These are phyloP conservation scores for Leccinum subgranulosum DNA, from an alignment of 768 basidiomycete genomes.

Conservation along the genomic window DNA sequence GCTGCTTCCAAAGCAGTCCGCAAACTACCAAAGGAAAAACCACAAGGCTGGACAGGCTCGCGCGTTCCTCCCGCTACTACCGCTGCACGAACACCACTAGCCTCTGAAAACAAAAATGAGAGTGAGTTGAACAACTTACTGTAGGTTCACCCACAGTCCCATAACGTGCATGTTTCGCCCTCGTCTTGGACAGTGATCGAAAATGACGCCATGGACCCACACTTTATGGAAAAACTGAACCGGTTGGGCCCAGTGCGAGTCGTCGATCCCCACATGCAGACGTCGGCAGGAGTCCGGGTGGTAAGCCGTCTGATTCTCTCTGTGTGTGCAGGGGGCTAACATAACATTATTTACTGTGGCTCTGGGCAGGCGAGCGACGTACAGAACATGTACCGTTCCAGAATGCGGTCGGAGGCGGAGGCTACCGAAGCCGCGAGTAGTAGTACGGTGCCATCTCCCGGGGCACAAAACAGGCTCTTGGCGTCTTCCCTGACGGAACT, in stretches of 20 bases:
- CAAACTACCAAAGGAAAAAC: conserved; percentile 49
- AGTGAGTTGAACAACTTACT: conserved; percentile 37
- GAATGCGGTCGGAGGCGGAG: conserved; percentile 54
- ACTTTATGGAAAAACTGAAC: conserved; percentile 63
- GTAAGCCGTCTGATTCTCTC: conserved; percentile 34
- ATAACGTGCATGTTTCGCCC: not conserved
- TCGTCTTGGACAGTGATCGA: conserved; percentile 47
- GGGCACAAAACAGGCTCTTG: conserved; percentile 50
- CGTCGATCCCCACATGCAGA: conserved; percentile 61
- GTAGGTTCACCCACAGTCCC: not conserved
- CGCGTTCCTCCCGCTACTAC: conserved; percentile 22
- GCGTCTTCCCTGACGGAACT: conserved; percentile 52
- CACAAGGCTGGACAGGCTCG: conserved; percentile 43
- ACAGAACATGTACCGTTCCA: conserved; percentile 50
- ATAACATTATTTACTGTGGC: not conserved
- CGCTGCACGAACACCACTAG: conserved; percentile 26
- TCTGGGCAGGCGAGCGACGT: conserved; percentile 24
- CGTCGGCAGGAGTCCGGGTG: conserved; percentile 34
- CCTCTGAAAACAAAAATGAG: conserved; percentile 51
- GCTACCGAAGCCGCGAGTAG: conserved; percentile 31
- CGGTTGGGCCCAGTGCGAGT: conserved; percentile 68
- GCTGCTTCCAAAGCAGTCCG: conserved; percentile 59
- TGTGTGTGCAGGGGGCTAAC: not conserved
- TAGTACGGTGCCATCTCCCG: conserved; percentile 17
- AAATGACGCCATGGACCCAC: conserved; percentile 65